Evolutionary conservation across 495 filamentous ascomycete species (phyloP), one percentile per base, ranked within the genome.

Genomic region (Immersiella caudata): DNA sequence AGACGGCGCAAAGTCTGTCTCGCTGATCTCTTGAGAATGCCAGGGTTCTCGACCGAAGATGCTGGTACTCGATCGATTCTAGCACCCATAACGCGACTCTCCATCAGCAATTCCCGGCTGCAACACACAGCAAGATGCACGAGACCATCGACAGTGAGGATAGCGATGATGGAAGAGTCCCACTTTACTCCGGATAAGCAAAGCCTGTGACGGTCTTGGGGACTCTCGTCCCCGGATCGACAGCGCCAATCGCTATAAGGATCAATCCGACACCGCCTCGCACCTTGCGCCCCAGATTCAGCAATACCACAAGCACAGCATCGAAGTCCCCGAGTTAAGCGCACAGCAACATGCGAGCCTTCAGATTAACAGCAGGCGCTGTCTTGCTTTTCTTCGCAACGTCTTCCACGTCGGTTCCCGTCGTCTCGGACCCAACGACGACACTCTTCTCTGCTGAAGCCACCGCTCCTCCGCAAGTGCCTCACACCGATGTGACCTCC

Each of bases 401-500:
- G 16, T 59, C 27, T 12, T 60, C 64, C 1, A 25, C 63, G 11
- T 78, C 79, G 7, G 68, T 78, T 22, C 79, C 79, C 11, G 66
- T 79, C 11, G 71, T 78, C 1, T 81, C 79, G 0, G 70, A 74
- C 1, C 66, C 79, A 0, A 72, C 71, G 24, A 82, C 79, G 1
- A 81, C 79, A 1, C 36, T 80, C 54, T 64, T 65, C 7, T 72
- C 76, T 0, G 66, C 63, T 5, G 63, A 76, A 7, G 29, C 72
- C 33, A 52, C 70, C 24, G 73, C 71, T 1, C 71, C 68, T 1
- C 63, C 69, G 2, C 66, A 64, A 2, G 75, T 76, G 11, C 69
- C 76, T 0, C 71, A 76, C 51, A 76, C 71, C n/a, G 73, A 81
- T 16, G 76, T 82, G n/a, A 81, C 78, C 1, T 76, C 72, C 0